These are phyloP conservation scores for Pholiota adiposa DNA, from an alignment of 1,284 basidiomycete genomes.

Conservation along the genomic window DNA sequence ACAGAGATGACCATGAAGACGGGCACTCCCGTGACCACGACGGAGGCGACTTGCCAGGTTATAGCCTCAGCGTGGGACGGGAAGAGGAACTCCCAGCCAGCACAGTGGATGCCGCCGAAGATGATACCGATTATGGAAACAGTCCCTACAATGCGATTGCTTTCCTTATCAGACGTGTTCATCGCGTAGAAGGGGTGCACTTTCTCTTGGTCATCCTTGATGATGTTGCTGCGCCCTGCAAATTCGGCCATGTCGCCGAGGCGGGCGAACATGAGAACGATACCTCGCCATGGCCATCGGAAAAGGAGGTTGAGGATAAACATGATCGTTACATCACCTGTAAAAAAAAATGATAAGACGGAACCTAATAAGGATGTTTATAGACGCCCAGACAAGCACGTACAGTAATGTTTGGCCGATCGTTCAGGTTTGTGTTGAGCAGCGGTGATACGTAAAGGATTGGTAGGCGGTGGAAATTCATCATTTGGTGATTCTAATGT, in stretches of 20 bases:
- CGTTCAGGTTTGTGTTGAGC: neutral
- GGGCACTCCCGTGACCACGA: constrained; percentile 6
- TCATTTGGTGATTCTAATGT: neutral
- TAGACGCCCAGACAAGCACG: neutral
- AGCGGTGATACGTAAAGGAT: neutral
- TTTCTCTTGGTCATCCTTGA: constrained; percentile 1
- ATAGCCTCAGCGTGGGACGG: constrained; percentile 1
- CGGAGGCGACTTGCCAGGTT: constrained; percentile 8
- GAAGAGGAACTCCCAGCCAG: constrained; percentile 15
- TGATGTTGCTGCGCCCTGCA: constrained; percentile 1
- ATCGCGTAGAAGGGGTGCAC: constrained; percentile 5
- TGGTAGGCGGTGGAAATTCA: neutral
- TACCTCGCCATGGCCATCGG: constrained; percentile 3
- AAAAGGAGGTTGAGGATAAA: neutral
- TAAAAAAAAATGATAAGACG: neutral
- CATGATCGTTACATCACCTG: neutral
- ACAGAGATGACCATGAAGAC: constrained; percentile 1
- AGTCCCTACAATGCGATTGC: constrained; percentile 15
- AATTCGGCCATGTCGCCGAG: constrained; percentile 9
- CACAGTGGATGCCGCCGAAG: constrained; percentile 17
- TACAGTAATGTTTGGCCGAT: neutral
- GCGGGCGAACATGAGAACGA: neutral
- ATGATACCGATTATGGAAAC: constrained; percentile 4
- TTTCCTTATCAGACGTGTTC: neutral
- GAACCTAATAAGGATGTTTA: neutral